phyloP scores from a whole-genome alignment of 345 rosid genomes.

The Camelina sativa region DNA sequence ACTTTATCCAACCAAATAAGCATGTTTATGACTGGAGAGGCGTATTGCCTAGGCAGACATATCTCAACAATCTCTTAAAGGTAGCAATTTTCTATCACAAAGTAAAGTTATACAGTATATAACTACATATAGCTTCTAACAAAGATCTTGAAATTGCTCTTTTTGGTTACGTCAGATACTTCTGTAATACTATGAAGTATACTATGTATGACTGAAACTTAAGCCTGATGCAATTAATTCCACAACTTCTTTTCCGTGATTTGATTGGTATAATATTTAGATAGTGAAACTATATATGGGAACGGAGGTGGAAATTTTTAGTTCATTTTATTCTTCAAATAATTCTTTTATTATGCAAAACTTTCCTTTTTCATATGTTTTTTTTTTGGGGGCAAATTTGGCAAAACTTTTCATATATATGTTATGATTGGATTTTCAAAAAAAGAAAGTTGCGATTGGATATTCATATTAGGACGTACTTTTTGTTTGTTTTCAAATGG shows the following conservation, averaged over 20 bases:
- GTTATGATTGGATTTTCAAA: not conserved
- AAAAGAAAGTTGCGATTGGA: not conserved
- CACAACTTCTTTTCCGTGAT: too few species aligned
- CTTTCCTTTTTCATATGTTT: not conserved
- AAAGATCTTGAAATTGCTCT: not conserved
- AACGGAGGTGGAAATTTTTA: too few species aligned
- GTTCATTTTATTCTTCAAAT: too few species aligned
- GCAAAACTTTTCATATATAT: not conserved
- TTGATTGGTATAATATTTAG: too few species aligned
- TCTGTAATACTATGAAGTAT: too few species aligned
- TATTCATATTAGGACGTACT: not conserved
- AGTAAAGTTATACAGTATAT: too few species aligned
- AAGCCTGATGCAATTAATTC: too few species aligned
- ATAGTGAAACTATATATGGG: too few species aligned
- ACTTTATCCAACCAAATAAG: conserved; percentile 51
- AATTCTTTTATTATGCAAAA: not conserved
- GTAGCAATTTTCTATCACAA: conserved; percentile 27
- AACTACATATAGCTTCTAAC: too few species aligned
- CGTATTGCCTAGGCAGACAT: conserved; percentile 49
- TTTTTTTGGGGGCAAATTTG: too few species aligned
- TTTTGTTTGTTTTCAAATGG: not conserved
- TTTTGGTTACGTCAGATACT: too few species aligned
- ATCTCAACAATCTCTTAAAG: conserved; percentile 54
- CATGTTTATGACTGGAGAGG: conserved; percentile 68
- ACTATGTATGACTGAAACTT: too few species aligned